These are phyloP conservation scores for Platanthera guangdongensis DNA, from an alignment of 106 monocot genomes.

Conservation along the genomic window DNA sequence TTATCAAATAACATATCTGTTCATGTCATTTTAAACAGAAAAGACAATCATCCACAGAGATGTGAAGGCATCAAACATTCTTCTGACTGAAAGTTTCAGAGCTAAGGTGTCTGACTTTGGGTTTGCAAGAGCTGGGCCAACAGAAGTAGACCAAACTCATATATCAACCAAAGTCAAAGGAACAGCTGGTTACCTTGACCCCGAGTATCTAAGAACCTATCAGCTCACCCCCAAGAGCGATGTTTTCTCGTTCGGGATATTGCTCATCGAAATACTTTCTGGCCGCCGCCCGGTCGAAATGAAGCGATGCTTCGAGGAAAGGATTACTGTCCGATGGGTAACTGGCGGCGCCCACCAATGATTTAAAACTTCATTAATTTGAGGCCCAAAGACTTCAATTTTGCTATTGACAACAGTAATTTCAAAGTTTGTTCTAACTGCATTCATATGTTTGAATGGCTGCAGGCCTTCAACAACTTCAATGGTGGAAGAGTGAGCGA, in stretches of 20 bases:
- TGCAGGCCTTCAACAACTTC: slow-evolving; percentile 67
- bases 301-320: slow-evolving; percentile 42
- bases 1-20: neutral
- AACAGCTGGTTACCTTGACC: slow-evolving; percentile 87
- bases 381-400: neutral
- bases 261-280: slow-evolving; percentile 75
- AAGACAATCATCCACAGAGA: slow-evolving; percentile 80
- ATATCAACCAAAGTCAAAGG: slow-evolving; percentile 77
- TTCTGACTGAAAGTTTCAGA: slow-evolving; percentile 61
- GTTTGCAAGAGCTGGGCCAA: slow-evolving; percentile 60
- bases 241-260: slow-evolving; percentile 77
- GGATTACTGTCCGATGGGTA: slow-evolving; percentile 85
- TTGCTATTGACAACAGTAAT: neutral
- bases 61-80: slow-evolving; percentile 83
- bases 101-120: slow-evolving; percentile 88
- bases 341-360: neutral
- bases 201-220: slow-evolving; percentile 65
- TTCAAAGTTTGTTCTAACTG: neutral
- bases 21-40: slow-evolving; percentile 29
- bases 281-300: slow-evolving; percentile 74
- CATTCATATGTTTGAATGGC: neutral
- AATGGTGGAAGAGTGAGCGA: slow-evolving; percentile 35
- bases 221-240: slow-evolving; percentile 83
- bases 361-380: neutral
- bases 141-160: slow-evolving; percentile 59